A percentile compares a stretch with the other conserved stretches of the same genome.
Evolutionary conservation across 1,139 yeast species (phyloP).

Genomic region (Trichomonascaceae sp.): DNA sequence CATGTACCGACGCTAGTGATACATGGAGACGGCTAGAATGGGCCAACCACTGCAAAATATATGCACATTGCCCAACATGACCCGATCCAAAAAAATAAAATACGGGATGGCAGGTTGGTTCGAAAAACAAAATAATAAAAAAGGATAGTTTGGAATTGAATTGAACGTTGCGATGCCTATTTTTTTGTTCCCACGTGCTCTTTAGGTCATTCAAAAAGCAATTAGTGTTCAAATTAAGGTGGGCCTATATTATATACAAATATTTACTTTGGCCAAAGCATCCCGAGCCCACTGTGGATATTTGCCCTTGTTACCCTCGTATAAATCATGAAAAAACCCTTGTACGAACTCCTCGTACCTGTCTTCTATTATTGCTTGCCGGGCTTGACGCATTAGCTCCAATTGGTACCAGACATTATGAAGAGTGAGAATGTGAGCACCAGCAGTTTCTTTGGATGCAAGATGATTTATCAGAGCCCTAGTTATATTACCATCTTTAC

Average conservation of each 20-base stretch:
- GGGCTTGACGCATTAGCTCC: constrained; percentile 37
- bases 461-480: constrained; percentile 35
- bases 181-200: background rate
- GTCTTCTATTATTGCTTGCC: constrained; percentile 37
- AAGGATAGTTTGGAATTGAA: background rate
- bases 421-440: constrained; percentile 39
- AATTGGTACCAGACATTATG: constrained; percentile 41
- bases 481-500: constrained; percentile 31
- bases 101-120: background rate
- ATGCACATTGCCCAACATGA: background rate
- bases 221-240: background rate
- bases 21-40: background rate
- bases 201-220: background rate
- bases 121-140: too few relatives aligned
- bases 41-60: too few relatives aligned
- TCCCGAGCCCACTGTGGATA: constrained; percentile 41
- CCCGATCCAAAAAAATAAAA: background rate
- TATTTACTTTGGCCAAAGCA: constrained; percentile 34
- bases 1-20: background rate
- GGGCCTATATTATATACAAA: constrained; percentile 21
- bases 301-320: constrained; percentile 28
- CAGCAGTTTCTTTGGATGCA: constrained; percentile 39
- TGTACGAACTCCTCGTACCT: constrained; percentile 34
- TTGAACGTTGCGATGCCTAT: background rate
- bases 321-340: constrained; percentile 31